A percentile compares a stretch with the other conserved stretches of the same genome.
Evolutionary conservation across 768 basidiomycete species (phyloP).

Genomic region (Tubosaeta brunneosetosa): DNA sequence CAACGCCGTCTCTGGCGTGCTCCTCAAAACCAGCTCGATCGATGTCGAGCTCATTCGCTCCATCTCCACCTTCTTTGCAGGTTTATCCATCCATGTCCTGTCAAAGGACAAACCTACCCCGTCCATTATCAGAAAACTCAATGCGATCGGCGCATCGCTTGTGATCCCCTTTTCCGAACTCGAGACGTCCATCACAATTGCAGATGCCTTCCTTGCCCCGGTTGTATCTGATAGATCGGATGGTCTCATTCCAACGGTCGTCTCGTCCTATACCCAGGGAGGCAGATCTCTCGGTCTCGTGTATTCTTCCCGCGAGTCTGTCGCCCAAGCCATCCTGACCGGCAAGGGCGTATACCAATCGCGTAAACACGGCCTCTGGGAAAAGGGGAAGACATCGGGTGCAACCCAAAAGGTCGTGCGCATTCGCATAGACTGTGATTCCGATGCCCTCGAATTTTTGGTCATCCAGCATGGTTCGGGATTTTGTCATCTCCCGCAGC

Average conservation of each 20-base stretch:
- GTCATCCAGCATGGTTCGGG: slow-evolving; percentile 88
- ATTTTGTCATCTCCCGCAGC: slow-evolving; percentile 87
- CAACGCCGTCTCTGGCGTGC: slow-evolving; percentile 69
- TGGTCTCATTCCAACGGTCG: slow-evolving; percentile 89
- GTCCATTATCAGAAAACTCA: slow-evolving; percentile 57
- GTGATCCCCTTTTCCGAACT: slow-evolving; percentile 72
- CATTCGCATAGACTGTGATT: slow-evolving; percentile 88
- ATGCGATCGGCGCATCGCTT: slow-evolving; percentile 54
- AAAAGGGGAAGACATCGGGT: slow-evolving; percentile 95
- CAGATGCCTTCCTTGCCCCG: slow-evolving; percentile 81
- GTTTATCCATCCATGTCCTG: slow-evolving; percentile 59
- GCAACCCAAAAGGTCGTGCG: slow-evolving; percentile 83
- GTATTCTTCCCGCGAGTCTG: slow-evolving; percentile 86
- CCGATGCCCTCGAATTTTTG: slow-evolving; percentile 85
- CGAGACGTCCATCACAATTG: slow-evolving; percentile 59
- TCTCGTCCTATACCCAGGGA: slow-evolving; percentile 63
- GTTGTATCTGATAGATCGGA: slow-evolving; percentile 84
- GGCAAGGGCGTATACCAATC: slow-evolving; percentile 96
- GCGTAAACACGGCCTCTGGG: slow-evolving; percentile 92
- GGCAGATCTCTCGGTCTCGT: slow-evolving; percentile 86
- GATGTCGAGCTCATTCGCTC: slow-evolving; percentile 76
- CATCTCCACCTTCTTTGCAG: slow-evolving; percentile 67
- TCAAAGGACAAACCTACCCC: slow-evolving; percentile 50
- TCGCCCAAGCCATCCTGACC: slow-evolving; percentile 80
- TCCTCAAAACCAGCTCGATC: slow-evolving; percentile 69